phyloP scores from a whole-genome alignment of 768 basidiomycete genomes.

The Coprinopsis sp. region DNA sequence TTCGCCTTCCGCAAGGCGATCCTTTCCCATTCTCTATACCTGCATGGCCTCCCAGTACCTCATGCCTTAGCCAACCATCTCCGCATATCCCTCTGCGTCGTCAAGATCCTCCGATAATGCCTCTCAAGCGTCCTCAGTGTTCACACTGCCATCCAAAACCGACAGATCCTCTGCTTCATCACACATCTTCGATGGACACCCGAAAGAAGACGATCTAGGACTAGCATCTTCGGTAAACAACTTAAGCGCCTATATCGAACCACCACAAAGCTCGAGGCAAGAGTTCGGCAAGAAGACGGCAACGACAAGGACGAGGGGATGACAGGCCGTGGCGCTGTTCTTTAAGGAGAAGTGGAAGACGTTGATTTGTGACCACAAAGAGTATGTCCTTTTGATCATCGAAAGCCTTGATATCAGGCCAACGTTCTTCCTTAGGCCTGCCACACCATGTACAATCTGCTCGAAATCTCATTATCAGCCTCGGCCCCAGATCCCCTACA shows the following conservation, averaged over 20 bases:
- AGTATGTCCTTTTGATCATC: conserved; percentile 44
- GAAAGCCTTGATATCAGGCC: conserved; percentile 4
- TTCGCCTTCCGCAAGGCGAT: conserved; percentile 88
- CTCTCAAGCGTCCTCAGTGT: conserved; percentile 60
- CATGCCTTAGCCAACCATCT: conserved; percentile 28
- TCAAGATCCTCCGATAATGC: conserved; percentile 72
- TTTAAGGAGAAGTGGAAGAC: conserved; percentile 70
- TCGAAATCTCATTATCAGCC: conserved; percentile 81
- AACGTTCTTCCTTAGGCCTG: conserved; percentile 50
- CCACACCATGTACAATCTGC: conserved; percentile 82
- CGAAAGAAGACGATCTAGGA: conserved; percentile 50
- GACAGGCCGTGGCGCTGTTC: conserved; percentile 33
- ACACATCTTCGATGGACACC: conserved; percentile 56
- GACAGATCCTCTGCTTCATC: conserved; percentile 72
- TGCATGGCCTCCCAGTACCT: conserved; percentile 37
- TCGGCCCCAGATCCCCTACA: conserved; percentile 84
- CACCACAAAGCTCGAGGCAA: conserved; percentile 76
- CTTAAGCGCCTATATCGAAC: conserved; percentile 81
- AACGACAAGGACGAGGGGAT: conserved; percentile 50
- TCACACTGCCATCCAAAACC: conserved; percentile 75
- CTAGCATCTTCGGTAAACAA: conserved; percentile 65
- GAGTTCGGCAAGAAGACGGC: conserved; percentile 58
- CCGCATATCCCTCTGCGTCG: conserved; percentile 72
- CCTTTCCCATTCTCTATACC: conserved; percentile 78
- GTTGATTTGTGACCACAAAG: conserved; percentile 75